A percentile compares a stretch with the other conserved stretches of the same genome.
These are phyloP conservation scores for Amyloporia xantha DNA, from an alignment of 768 basidiomycete species.

Conservation along the genomic window DNA sequence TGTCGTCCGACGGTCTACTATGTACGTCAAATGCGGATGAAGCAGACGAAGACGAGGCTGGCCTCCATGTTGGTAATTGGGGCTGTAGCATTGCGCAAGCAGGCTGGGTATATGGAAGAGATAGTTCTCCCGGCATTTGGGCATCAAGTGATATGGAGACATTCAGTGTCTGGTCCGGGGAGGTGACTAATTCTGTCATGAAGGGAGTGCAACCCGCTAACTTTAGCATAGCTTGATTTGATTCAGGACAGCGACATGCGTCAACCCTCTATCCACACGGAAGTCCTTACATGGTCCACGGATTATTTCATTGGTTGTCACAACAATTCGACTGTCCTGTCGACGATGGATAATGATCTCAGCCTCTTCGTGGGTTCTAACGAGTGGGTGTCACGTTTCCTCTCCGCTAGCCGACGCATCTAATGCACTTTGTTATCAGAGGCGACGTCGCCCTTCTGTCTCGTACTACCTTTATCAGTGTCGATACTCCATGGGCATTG, in stretches of 20 bases:
- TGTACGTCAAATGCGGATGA: slow-evolving; percentile 67
- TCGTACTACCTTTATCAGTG: slow-evolving; percentile 18
- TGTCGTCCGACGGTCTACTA: slow-evolving; percentile 80
- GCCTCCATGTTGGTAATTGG: slow-evolving; percentile 77
- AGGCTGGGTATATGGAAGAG: slow-evolving; percentile 48
- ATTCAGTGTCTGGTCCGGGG: slow-evolving; percentile 74
- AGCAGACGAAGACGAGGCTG: slow-evolving; percentile 83
- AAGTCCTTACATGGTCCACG: slow-evolving; percentile 63
- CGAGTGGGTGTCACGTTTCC: slow-evolving; percentile 52
- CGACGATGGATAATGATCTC: slow-evolving; percentile 30
- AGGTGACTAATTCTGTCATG: slow-evolving; percentile 35
- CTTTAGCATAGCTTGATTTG: slow-evolving; percentile 46
- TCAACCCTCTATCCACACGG: slow-evolving; percentile 50
- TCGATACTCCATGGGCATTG: slow-evolving; percentile 21
- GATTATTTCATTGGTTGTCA: slow-evolving; percentile 66
- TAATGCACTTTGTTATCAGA: slow-evolving; percentile 12
- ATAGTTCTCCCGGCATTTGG: slow-evolving; percentile 51
- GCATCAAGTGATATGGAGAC: slow-evolving; percentile 94
- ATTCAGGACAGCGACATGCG: slow-evolving; percentile 57
- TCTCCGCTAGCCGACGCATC: not conserved
- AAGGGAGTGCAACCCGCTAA: not conserved
- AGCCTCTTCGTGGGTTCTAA: slow-evolving; percentile 68
- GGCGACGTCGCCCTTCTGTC: slow-evolving; percentile 27
- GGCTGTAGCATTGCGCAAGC: slow-evolving; percentile 75
- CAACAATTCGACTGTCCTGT: slow-evolving; percentile 19